Base-by-base conservation (phyloP, 176 grass and related monocot genomes). In the Alopecurus myosuroides region DNA sequence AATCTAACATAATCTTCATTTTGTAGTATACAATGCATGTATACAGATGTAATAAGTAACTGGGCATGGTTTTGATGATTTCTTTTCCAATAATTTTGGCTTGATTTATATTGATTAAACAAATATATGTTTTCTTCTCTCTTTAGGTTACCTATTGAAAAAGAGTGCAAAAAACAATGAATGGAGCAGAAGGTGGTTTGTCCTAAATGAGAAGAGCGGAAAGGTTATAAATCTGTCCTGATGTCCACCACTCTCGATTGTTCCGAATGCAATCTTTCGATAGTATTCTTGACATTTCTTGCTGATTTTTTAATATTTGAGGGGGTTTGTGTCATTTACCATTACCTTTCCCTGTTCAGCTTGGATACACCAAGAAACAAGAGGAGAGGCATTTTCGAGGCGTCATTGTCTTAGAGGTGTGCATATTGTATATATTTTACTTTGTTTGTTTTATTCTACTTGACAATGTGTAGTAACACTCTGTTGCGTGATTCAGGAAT, bases 331-430 rank as follows among this genome's bases (percentile, higher is more conserved):
- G 79, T 72, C 62, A 86, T 89, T 89, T 71, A 78, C 40, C 33
- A 25, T 51, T n/a, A 57, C 8, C 14, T 77, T 78, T 78, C 50
- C 50, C 63, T 67, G 42, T 85, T 41, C 92, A 97, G 94, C 94
- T 97, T 85, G 94, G 94, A 61, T 97, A 97, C 77, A 97, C 94
- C 26, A 97, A 97, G 85, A 97, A 97, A 84, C 94, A 97, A 94
- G 94, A 97, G 85, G 94, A 97, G 81, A 88, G 83, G 40, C 94
- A 97, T 94, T 97, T 97, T 88, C 89, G 94, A 56, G 94, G 94
- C 4, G 89, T 97, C 35, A 89, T 97, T 82, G 90, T 89, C 51
- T 84, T 97, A 60, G 94, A 97, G 94, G 94, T 97, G 63, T 29
- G 86, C 25, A 77, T 60, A 17, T 64, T 58, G 64, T 74, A 28